Percentiles rank a stretch among this genome's conserved stretches.
phyloP scores from a whole-genome alignment of 2,329 filamentous ascomycete species.

The Scedosporium boydii region DNA sequence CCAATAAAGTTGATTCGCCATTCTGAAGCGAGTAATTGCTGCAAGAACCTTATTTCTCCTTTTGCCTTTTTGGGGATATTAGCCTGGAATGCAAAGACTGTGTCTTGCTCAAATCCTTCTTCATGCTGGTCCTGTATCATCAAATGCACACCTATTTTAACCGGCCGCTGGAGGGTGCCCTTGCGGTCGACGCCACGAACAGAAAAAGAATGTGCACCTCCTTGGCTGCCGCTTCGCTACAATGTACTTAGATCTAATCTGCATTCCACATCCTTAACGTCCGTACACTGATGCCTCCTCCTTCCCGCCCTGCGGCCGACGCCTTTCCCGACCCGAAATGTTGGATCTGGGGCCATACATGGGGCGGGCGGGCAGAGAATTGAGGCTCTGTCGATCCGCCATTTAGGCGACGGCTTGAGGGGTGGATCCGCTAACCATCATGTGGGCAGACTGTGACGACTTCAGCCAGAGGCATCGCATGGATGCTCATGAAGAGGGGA shows the following conservation, averaged over 20 bases:
- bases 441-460: neutral
- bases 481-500: neutral
- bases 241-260: too few species aligned
- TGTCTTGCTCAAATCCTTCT: neutral
- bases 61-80: neutral
- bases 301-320: neutral
- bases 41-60: neutral
- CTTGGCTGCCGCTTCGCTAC: too few species aligned
- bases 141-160: neutral
- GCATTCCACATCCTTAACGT: too few species aligned
- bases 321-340: neutral
- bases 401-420: neutral
- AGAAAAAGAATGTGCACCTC: too few species aligned
- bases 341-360: neutral
- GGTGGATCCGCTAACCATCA: neutral
- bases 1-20: neutral
- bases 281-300: neutral
- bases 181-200: too few species aligned
- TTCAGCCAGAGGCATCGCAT: neutral
- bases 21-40: neutral
- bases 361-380: neutral
- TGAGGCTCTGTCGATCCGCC: slow-evolving; percentile 1
- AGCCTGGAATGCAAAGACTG: neutral
- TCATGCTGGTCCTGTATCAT: neutral
- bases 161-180: neutral